Evolutionary conservation across 208 protist species (phyloP).

Genomic region (Trypanosomatidae sp.): DNA sequence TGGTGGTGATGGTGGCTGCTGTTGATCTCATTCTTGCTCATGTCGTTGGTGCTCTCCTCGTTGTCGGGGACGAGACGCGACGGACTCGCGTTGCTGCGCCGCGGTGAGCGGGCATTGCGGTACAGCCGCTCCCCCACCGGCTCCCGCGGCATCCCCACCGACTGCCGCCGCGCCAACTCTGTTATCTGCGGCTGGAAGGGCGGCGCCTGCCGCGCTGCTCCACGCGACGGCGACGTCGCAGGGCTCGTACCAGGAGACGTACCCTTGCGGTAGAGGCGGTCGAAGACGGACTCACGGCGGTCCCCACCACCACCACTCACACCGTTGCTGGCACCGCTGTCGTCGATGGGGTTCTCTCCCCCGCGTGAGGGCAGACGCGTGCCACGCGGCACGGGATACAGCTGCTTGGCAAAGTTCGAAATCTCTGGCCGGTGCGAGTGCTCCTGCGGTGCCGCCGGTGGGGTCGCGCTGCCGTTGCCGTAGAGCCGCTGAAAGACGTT

Average conservation of each 20-base stretch:
- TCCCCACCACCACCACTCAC: neutral
- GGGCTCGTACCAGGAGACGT: conserved; percentile 17
- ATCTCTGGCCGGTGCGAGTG: conserved; percentile 24
- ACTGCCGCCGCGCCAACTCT: conserved; percentile 32
- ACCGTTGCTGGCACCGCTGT: too few species aligned
- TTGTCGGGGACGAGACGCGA: too few species aligned
- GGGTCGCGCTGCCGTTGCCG: conserved; percentile 9
- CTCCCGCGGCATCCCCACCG: conserved; percentile 20
- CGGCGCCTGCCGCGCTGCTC: neutral
- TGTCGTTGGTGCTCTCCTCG: too few species aligned
- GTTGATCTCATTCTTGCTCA: too few species aligned
- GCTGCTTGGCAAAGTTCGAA: conserved; percentile 18
- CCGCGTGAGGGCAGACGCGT: too few species aligned
- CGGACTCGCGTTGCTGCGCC: conserved; percentile 9
- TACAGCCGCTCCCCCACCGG: conserved; percentile 42
- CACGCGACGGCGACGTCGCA: conserved; percentile 21
- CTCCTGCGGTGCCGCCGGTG: neutral
- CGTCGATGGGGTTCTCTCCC: too few species aligned
- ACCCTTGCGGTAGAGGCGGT: conserved; percentile 31
- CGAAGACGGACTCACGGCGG: conserved; percentile 29
- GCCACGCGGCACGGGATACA: conserved; percentile 12
- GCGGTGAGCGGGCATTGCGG: conserved; percentile 18
- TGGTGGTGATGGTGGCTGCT: too few species aligned
- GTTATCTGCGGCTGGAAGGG: conserved; percentile 57
- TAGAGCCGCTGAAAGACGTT: conserved; percentile 36